phyloP scores from a whole-genome alignment of 1,284 basidiomycete genomes.

The Bothia castanella region DNA sequence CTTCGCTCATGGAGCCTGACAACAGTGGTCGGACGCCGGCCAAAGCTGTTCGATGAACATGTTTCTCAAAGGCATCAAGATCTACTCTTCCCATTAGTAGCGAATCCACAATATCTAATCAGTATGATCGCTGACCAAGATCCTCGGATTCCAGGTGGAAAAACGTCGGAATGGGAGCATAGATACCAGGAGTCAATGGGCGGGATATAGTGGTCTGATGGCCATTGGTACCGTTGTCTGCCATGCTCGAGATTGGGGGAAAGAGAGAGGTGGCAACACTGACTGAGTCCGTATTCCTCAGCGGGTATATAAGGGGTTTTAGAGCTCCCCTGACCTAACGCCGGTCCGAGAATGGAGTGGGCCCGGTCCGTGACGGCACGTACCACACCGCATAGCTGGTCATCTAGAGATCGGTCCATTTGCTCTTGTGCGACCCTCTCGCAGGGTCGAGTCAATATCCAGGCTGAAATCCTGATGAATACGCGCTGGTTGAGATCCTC shows the following conservation, averaged over 20 bases:
- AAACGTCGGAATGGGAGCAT: conserved; percentile 84
- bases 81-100: conserved; percentile 45
- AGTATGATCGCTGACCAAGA: conserved; percentile 53
- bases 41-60: conserved; percentile 65
- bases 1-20: conserved; percentile 83
- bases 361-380: conserved; percentile 7
- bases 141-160: conserved; percentile 75
- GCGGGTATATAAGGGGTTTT: conserved; percentile 15
- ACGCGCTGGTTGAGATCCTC: background rate
- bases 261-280: background rate
- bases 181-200: conserved; percentile 73
- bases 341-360: conserved; percentile 13
- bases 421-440: too few species aligned
- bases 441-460: too few species aligned
- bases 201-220: conserved; percentile 34
- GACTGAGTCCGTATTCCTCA: background rate
- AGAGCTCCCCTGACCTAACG: background rate
- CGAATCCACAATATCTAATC: background rate
- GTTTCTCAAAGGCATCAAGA: conserved; percentile 65
- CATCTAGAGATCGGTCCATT: too few species aligned
- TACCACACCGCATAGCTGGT: too few species aligned
- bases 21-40: conserved; percentile 77
- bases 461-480: too few species aligned
- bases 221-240: conserved; percentile 33
- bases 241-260: conserved; percentile 17